Base-by-base conservation (phyloP, 2,329 filamentous ascomycete species). In the Diaporthe helianthi region DNA sequence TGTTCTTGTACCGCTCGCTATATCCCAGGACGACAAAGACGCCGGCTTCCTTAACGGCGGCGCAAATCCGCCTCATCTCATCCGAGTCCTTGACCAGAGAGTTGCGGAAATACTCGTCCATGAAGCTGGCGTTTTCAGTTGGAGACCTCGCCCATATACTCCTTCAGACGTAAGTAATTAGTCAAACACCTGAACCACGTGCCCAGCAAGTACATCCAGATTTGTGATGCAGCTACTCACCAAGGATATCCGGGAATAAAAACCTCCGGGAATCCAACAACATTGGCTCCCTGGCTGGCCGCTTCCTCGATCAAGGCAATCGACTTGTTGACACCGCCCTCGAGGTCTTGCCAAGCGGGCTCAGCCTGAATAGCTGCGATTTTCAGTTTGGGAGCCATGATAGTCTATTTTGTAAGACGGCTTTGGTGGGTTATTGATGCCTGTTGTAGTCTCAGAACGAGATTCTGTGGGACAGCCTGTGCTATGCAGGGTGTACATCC, bases 201-300 rank as follows among this genome's bases (percentile, higher is more conserved):
- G n/a, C 8, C 22, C 1, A 19, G 53, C 12, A 4, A 58, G 15
- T 15, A 19, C n/a, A 26, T 24, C 13, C 33, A 15, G 5, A 4
- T 10, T 17, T 7, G n/a, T 58, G 13, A 8, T 19, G 33, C 22
- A 53, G 24, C 69, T 52, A 74, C 76, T 73, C 70, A 84, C 83
- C 83, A 85, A 36, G 83, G 82, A 70, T 84, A 83, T 1, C 82
- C 81, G 4, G 80, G 77, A 13, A 84, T 80, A 75, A 80, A 85
- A 12, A 80, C 78, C 67, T 85, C 82, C 1, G 83, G 82, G 54
- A 85, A 86, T 2, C 76, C 78, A 13, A 80, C 67, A 0, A 81
- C 75, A 17, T 80, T 74, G n/a, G 76, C 76, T 3, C 78, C 78
- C 2, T 78, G 71, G 26, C 71, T 71, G 3, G 71, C 75, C 4